Base-by-base conservation (phyloP, 2,329 filamentous ascomycete genomes). In the Aspergillus felis region DNA sequence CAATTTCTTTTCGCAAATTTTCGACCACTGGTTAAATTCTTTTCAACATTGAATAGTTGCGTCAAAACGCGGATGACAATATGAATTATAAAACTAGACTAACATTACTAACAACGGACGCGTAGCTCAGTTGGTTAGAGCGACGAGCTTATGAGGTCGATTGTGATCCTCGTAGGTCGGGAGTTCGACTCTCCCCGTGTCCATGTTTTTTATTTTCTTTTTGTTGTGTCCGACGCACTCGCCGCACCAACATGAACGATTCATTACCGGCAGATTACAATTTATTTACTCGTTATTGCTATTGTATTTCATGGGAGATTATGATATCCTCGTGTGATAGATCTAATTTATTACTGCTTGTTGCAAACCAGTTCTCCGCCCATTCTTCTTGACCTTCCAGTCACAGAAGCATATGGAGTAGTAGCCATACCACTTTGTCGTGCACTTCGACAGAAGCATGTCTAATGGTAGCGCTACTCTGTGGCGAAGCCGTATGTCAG, bases 91-190 rank as follows among this genome's bases (percentile, higher is more conserved):
- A 47, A 47, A 27, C 3, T 7, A 47, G 44, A 25, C 5, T 7
- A 25, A 6, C 22, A 47, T 24, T 27, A 47, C 22, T 27, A 47
- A 47, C n/a, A 3, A 14, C 22, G 44, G 44, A 47, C 44, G 44
- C 44, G 44, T 47, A 47, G 44, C 44, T 47, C 44, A 47, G 44
- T 47, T 47, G 44, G 44, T 47, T 47, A 47, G 44, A 47, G 44
- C 44, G 44, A 47, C 44, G 44, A 47, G 44, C 44, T 47, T 47
- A 47, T 47, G 44, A 47, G 44, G 44, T 47, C 44, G 6, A 22
- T 47, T 7, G 44, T 47, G 44, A 47, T 47, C 44, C 44, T 47
- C 44, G 44, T 47, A 47, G 44, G 44, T 47, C 44, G 44, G 44
- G 44, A 47, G 44, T 47, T 47, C 44, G 44, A 47, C 44, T 47